Base-by-base conservation (phyloP, 1,284 basidiomycete genomes). In the Salmacisia buchloeana region DNA sequence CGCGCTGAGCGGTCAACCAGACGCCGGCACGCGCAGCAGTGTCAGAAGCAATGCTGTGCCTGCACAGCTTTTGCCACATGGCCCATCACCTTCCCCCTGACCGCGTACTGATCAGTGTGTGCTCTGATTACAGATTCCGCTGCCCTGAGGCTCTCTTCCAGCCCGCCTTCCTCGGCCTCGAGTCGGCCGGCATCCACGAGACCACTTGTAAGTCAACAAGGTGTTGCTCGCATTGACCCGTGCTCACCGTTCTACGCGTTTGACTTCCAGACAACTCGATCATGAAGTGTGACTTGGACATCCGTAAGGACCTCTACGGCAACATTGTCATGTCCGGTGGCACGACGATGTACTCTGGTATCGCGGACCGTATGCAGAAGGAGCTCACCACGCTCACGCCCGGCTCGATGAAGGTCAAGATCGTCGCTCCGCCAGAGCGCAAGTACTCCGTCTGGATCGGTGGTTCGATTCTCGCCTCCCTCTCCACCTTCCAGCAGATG, bases 261-360 rank as follows among this genome's bases (percentile, higher is more conserved):
- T 7, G 18, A 39, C 18, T 9, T 29, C 10, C 60, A 61, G 45
- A 92, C 85, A 94, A 94, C 86, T 86, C 85, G 70, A 86, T 87
- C 84, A 85, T 86, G 84, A 86, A 86, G 84, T 87, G 86, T 81
- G 86, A 87, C 80, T 80, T 86, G 60, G 83, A 84, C 79, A 83
- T 84, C 75, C 80, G 81, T 71, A 89, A 90, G 79, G 91, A 93
- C 76, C 85, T 96, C 62, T 94, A 94, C 83, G 89, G 89, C 68
- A 94, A 94, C 83, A 88, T 96, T 70, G 92, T 94, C 79, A 87
- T 96, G 77, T 94, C 92, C 61, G 93, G 93, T 81, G 92, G 93
- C 82, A 93, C 91, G 69, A 96, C 92, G 78, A 94, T 96, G 92
- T 94, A 92, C 88, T 89, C 92, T 70, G 93, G 93, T 85, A 93